Evolutionary conservation across 805 yeast genomes (phyloP).

Genomic region (Candida ascalaphidarum): DNA sequence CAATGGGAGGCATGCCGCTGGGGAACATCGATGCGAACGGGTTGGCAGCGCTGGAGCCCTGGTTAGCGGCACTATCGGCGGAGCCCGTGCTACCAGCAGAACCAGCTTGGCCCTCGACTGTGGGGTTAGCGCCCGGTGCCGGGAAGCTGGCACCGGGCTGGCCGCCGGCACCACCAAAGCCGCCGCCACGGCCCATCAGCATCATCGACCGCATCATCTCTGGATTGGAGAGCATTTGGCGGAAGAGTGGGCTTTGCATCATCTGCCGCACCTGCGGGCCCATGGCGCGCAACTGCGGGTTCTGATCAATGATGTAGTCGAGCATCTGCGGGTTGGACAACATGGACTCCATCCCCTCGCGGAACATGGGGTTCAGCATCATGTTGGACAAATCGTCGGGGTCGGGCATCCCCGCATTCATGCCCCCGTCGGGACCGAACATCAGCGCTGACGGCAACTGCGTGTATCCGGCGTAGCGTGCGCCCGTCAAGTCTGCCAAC

Average conservation of each 20-base stretch:
- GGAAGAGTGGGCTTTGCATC: constrained; percentile 75
- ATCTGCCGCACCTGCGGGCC: constrained; percentile 85
- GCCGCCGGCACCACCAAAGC: constrained; percentile 10
- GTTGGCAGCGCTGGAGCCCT: constrained; percentile 14
- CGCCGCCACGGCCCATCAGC: constrained; percentile 36
- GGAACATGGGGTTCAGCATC: constrained; percentile 77
- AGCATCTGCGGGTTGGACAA: constrained; percentile 83
- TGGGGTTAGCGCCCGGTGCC: constrained; percentile 32
- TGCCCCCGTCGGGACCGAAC: constrained; percentile 95
- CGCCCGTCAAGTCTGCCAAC: constrained; percentile 86
- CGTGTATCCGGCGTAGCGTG: constrained; percentile 88
- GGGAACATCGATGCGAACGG: constrained; percentile 33
- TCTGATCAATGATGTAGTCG: constrained; percentile 70
- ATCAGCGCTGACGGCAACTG: constrained; percentile 79
- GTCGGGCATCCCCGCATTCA: constrained; percentile 60
- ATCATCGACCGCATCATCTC: constrained; percentile 76
- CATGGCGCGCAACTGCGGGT: constrained; percentile 78
- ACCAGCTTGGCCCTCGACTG: constrained; percentile 12
- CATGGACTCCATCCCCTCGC: constrained; percentile 75
- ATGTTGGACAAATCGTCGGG: constrained; percentile 66
- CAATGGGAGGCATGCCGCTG: constrained; percentile 28
- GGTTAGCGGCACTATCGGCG: constrained; percentile 5
- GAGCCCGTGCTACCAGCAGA: constrained; percentile 2
- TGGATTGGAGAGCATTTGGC: constrained; percentile 68
- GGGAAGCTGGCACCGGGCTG: constrained; percentile 17